A percentile compares a stretch with the other conserved stretches of the same genome.
Evolutionary conservation across 495 filamentous ascomycete genomes (phyloP).

Genomic region (Staphylotrichum tortipilum): DNA sequence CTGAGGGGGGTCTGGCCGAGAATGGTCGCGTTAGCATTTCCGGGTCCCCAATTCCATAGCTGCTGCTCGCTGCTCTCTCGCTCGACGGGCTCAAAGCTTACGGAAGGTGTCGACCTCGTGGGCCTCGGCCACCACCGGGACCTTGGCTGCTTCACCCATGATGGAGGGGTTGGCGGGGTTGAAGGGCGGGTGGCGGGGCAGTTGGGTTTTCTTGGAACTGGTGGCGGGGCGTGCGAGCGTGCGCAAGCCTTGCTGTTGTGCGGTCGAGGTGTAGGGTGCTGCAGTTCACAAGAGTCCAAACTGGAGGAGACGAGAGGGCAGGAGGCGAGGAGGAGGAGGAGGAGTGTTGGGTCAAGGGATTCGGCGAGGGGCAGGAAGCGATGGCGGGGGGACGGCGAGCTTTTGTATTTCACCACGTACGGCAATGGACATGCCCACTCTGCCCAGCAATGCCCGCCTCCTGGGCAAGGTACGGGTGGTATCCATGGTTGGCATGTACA

Average conservation of each 20-base stretch:
- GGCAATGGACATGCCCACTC: no score
- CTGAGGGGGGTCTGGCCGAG: slow-evolving; percentile 29
- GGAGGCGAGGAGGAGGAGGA: background rate
- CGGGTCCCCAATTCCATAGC: no score
- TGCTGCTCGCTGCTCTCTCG: no score
- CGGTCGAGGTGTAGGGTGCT: no score
- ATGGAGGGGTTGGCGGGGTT: slow-evolving; percentile 22
- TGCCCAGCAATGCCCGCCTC: no score
- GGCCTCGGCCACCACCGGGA: slow-evolving; percentile 71
- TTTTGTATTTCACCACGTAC: slow-evolving; percentile 4
- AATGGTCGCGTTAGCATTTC: background rate
- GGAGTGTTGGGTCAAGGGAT: background rate
- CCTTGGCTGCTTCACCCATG: slow-evolving; percentile 60
- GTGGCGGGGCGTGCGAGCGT: background rate
- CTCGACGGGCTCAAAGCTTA: slow-evolving; percentile 21
- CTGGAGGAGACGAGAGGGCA: background rate
- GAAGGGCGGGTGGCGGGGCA: slow-evolving; percentile 1
- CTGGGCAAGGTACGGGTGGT: no score
- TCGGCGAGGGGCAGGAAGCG: background rate
- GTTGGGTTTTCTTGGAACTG: background rate
- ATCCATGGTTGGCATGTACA: no score
- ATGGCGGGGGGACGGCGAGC: background rate
- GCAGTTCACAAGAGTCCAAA: no score
- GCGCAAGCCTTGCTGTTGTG: background rate
- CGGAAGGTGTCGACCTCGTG: slow-evolving; percentile 80